Percentiles rank a stretch among this genome's conserved stretches.
phyloP scores from a whole-genome alignment of 805 yeast species.

The Lipomyces yamanashiensis region DNA sequence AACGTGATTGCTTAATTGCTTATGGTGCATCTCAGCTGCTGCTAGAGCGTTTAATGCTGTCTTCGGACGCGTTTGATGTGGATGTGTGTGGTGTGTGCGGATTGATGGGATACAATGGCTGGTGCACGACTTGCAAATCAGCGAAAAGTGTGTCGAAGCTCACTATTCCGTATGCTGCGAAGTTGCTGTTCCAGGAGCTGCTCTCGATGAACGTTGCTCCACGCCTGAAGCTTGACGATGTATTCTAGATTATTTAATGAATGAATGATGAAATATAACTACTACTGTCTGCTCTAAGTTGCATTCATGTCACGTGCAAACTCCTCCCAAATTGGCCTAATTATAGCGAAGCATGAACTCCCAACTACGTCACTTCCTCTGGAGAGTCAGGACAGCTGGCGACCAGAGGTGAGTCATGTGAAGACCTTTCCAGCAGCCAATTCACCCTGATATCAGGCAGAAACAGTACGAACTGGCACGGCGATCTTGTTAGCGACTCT shows the following conservation, averaged over 20 bases:
- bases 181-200: constrained; percentile 92
- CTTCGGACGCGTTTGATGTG: constrained; percentile 97
- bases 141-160: constrained; percentile 84
- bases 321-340: too few relatives aligned
- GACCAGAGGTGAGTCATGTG: too few relatives aligned
- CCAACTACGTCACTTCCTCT: too few relatives aligned
- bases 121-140: constrained; percentile 97
- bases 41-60: constrained; percentile 91
- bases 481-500: too few relatives aligned
- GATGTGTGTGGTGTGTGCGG: constrained; percentile 95
- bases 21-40: constrained; percentile 96
- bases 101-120: constrained; percentile 93
- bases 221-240: constrained; percentile 81
- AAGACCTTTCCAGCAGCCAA: too few relatives aligned
- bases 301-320: too few relatives aligned
- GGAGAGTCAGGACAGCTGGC: too few relatives aligned
- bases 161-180: constrained; percentile 99
- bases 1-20: constrained; percentile 98
- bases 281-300: too few relatives aligned
- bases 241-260: constrained; percentile 14
- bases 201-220: constrained; percentile 99
- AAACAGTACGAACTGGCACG: too few relatives aligned
- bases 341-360: too few relatives aligned
- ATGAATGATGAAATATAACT: too few relatives aligned
- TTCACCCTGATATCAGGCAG: too few relatives aligned